Percentiles rank a stretch among this genome's conserved stretches.
These are phyloP conservation scores for Lyophyllum semitale DNA, from an alignment of 768 basidiomycete species.

Conservation along the genomic window DNA sequence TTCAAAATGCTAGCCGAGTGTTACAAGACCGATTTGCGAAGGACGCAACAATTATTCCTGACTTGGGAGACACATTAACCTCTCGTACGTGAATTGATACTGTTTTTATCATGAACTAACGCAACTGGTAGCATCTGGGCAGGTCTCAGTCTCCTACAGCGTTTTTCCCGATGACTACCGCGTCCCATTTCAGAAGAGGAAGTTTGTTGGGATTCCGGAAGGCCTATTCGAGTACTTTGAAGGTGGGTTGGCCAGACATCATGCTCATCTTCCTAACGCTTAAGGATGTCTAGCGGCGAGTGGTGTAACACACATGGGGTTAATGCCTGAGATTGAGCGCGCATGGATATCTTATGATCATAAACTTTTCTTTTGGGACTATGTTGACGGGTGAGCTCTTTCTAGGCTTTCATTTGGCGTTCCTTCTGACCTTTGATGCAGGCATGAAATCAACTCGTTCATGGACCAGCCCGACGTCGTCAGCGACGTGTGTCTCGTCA, in stretches of 20 bases:
- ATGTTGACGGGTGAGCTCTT: constrained; percentile 78
- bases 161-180: constrained; percentile 77
- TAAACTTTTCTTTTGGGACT: constrained; percentile 96
- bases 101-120: constrained; percentile 1
- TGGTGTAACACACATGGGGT: constrained; percentile 82
- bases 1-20: constrained; percentile 68
- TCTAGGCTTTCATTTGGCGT: background rate
- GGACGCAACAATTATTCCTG: constrained; percentile 75
- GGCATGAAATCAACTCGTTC: constrained; percentile 91
- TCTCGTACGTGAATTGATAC: constrained; percentile 46
- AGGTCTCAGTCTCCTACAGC: constrained; percentile 77
- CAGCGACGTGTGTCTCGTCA: constrained; percentile 84
- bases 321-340: constrained; percentile 90
- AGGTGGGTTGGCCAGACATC: constrained; percentile 43
- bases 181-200: constrained; percentile 79
- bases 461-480: constrained; percentile 91
- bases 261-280: background rate
- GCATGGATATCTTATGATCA: constrained; percentile 96
- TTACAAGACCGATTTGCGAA: constrained; percentile 70
- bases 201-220: constrained; percentile 77
- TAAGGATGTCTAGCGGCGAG: constrained; percentile 49
- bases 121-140: constrained; percentile 51
- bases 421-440: constrained; percentile 24
- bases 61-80: constrained; percentile 68
- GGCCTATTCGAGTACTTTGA: constrained; percentile 78